Percentiles rank a stretch among this genome's conserved stretches.
Conservation (phyloP, 169 alveolate genomes). For the Plasmodium cynomolgi region DNA sequence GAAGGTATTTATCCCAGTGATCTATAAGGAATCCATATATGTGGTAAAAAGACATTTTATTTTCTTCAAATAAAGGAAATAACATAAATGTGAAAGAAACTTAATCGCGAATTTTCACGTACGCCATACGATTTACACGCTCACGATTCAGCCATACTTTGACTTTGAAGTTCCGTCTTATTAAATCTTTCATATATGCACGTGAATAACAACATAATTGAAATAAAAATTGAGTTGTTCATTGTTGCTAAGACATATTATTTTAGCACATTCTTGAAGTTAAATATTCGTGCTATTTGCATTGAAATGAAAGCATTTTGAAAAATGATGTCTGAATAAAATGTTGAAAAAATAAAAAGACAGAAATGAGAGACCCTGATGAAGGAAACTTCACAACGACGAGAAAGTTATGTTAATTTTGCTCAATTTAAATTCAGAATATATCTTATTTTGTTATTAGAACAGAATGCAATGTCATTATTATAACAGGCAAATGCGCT, state of each 20-base stretch:
- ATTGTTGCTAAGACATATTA: background rate
- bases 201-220: background rate
- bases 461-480: background rate
- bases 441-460: background rate
- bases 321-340: background rate
- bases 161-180: background rate
- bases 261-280: background rate
- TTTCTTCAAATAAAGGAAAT: background rate
- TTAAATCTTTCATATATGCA: background rate
- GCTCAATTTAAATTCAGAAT: background rate
- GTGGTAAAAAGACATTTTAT: background rate
- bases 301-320: background rate
- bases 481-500: background rate
- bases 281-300: background rate
- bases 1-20: background rate
- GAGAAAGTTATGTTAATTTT: background rate
- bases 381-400: background rate
- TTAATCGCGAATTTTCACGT: background rate
- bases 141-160: background rate
- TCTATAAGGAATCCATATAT: background rate
- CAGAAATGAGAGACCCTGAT: background rate
- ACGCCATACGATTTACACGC: background rate
- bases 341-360: constrained; percentile 3
- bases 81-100: background rate
- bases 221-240: background rate